A percentile compares a stretch with the other conserved stretches of the same genome.
phyloP scores from a whole-genome alignment of 1,284 basidiomycete species.

The Malassezia yamatoensis region DNA sequence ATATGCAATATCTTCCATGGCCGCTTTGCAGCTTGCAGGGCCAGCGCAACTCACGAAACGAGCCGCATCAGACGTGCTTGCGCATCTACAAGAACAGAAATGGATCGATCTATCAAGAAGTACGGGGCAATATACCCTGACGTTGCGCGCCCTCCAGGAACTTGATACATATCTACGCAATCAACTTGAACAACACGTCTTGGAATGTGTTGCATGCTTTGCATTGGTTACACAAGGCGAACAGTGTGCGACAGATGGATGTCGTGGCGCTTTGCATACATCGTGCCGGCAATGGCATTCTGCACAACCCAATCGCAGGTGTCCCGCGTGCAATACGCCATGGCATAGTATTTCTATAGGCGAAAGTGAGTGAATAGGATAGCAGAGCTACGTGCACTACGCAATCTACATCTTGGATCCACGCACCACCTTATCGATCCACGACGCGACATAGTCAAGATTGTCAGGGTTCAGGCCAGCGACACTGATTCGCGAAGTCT shows the following conservation, averaged over 20 bases:
- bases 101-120: slow-evolving; percentile 7
- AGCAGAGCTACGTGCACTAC: neutral
- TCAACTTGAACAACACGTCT: slow-evolving; percentile 9
- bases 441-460: slow-evolving; percentile 40
- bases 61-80: slow-evolving; percentile 12
- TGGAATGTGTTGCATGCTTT: slow-evolving; percentile 13
- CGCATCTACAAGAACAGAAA: slow-evolving; percentile 8
- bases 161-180: slow-evolving; percentile 16
- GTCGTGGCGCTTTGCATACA: slow-evolving; percentile 14
- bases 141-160: slow-evolving; percentile 13
- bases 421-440: slow-evolving; percentile 43
- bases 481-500: slow-evolving; percentile 77
- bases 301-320: neutral
- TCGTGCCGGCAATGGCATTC: neutral
- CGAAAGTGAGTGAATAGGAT: no score
- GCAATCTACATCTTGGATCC: slow-evolving; percentile 21
- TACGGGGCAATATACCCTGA: slow-evolving; percentile 6
- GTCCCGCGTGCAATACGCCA: slow-evolving; percentile 4
- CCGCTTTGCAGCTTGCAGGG: slow-evolving; percentile 12
- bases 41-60: slow-evolving; percentile 14
- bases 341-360: slow-evolving; percentile 2
- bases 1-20: slow-evolving; percentile 10
- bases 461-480: slow-evolving; percentile 78
- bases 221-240: slow-evolving; percentile 14
- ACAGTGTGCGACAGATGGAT: slow-evolving; percentile 5